Evolutionary conservation across 179 eudicot genomes (phyloP).

Genomic region (Carnegiea gigantea): DNA sequence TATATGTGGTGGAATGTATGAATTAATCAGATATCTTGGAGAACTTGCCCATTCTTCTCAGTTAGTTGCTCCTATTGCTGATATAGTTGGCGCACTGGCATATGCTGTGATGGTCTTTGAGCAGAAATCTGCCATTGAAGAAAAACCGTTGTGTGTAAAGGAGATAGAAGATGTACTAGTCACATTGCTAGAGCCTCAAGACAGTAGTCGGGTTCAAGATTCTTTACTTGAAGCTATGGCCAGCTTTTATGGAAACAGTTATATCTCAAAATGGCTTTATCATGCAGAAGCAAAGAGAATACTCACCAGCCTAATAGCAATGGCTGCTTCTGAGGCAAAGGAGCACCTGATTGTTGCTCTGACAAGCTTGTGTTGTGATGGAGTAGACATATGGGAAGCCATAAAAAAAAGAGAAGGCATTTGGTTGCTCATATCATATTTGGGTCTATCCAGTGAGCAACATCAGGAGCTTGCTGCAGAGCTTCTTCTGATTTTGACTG

Average conservation of each 20-base stretch:
- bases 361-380: conserved; percentile 56
- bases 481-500: conserved; percentile 51
- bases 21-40: conserved; percentile 57
- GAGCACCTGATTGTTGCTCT: conserved; percentile 58
- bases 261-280: conserved; percentile 39
- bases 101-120: conserved; percentile 54
- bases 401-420: conserved; percentile 66
- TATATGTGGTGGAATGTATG: conserved; percentile 66
- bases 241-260: conserved; percentile 54
- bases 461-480: conserved; percentile 70
- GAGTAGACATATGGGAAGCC: conserved; percentile 59
- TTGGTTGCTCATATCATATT: conserved; percentile 57
- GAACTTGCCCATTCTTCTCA: conserved; percentile 66
- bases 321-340: conserved; percentile 54
- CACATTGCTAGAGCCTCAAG: conserved; percentile 49
- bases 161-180: conserved; percentile 50
- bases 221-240: conserved; percentile 75
- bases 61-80: conserved; percentile 61
- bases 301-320: conserved; percentile 52
- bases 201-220: conserved; percentile 57
- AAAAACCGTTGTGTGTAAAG: conserved; percentile 48
- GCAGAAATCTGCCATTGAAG: conserved; percentile 38
- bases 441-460: conserved; percentile 68
- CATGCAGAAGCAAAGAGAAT: conserved; percentile 58
- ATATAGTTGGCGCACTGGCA: conserved; percentile 70